Evolutionary conservation across 73 alveolate species (phyloP).

Genomic region (Diophrys sp.): DNA sequence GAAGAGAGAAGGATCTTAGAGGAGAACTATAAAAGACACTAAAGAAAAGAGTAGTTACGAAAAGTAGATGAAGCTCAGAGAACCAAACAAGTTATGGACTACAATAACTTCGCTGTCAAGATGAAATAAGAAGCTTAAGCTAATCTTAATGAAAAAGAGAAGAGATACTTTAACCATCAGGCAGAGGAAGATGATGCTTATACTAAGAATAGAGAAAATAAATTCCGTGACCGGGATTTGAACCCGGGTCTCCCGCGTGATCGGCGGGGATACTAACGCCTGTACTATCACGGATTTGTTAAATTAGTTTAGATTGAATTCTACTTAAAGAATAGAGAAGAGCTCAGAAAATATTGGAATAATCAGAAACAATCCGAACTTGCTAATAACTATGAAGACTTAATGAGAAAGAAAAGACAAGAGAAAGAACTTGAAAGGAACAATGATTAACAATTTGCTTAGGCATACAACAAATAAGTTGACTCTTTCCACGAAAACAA

Average conservation of each 20-base stretch:
- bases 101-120: background rate
- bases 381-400: background rate
- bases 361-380: background rate
- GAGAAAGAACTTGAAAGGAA: background rate
- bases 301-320: too few species aligned
- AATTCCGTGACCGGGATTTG: too few species aligned
- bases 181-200: background rate
- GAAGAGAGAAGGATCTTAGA: background rate
- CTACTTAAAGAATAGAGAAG: background rate
- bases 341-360: background rate
- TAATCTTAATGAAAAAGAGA: background rate
- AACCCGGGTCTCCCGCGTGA: too few species aligned
- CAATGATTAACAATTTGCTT: background rate
- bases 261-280: too few species aligned
- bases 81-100: background rate
- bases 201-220: background rate
- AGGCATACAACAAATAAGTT: background rate
- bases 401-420: background rate
- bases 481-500: background rate
- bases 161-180: background rate
- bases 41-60: background rate
- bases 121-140: background rate
- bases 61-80: background rate
- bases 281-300: too few species aligned
- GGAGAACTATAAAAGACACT: background rate